A percentile compares a stretch with the other conserved stretches of the same genome.
Evolutionary conservation across 345 rosid species (phyloP).

Genomic region (Brassica cretica): DNA sequence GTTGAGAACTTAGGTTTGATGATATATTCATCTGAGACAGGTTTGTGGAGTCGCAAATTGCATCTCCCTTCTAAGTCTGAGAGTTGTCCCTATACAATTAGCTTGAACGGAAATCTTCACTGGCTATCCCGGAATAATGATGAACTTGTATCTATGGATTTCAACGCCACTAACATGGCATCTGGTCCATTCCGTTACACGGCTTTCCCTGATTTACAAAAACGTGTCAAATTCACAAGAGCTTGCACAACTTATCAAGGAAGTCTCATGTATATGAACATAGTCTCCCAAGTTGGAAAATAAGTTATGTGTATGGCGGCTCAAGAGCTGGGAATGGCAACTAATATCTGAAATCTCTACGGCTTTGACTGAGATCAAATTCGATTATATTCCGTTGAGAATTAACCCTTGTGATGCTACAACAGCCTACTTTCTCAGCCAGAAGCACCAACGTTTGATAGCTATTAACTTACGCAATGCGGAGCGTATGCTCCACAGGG

Average conservation of each 20-base stretch:
- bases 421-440: background rate
- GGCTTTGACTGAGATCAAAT: background rate
- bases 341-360: background rate
- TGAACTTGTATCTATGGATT: background rate
- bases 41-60: background rate
- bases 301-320: background rate
- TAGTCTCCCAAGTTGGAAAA: background rate
- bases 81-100: background rate
- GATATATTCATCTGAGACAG: slow-evolving; percentile 1
- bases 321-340: background rate
- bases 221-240: background rate
- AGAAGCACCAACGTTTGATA: background rate
- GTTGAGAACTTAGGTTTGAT: background rate
- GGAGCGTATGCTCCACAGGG: background rate
- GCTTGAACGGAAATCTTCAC: background rate
- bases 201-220: background rate
- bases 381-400: background rate
- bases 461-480: background rate
- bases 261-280: background rate
- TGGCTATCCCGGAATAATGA: background rate
- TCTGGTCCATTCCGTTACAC: background rate
- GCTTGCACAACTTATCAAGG: background rate
- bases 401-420: background rate
- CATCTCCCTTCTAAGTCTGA: background rate
- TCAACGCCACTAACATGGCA: background rate